phyloP scores from a whole-genome alignment of 73 alveolate genomes.

The Tetrahymena malaccensis region DNA sequence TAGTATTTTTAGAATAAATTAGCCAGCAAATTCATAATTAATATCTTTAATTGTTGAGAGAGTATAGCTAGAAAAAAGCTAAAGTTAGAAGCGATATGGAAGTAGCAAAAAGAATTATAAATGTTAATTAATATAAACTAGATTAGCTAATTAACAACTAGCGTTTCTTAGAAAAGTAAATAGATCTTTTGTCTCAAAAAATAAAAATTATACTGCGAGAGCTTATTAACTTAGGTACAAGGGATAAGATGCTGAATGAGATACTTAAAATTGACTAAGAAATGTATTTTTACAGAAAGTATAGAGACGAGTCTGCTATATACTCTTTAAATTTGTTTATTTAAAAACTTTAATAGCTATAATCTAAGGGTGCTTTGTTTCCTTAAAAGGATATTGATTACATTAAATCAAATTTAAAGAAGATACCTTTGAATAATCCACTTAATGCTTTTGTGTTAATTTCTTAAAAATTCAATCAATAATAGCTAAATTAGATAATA shows the following conservation, averaged over 20 bases:
- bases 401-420: not conserved
- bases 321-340: not conserved
- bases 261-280: not conserved
- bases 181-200: not conserved
- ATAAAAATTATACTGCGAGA: not conserved
- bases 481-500: not conserved
- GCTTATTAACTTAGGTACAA: not conserved
- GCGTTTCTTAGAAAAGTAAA: not conserved
- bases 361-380: not conserved
- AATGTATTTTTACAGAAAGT: not conserved
- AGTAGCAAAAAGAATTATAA: not conserved
- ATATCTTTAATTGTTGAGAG: not conserved
- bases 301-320: not conserved
- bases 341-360: not conserved
- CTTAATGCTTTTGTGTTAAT: not conserved
- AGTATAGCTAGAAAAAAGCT: not conserved
- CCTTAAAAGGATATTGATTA: not conserved
- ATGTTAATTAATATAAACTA: not conserved
- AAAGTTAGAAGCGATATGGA: not conserved
- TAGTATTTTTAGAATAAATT: not conserved
- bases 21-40: not conserved
- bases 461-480: not conserved
- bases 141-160: not conserved
- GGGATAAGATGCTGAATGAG: not conserved
- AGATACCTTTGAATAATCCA: not conserved